Evolutionary conservation across 108 stramenopile genomes (phyloP), one percentile per base, ranked within the genome.

Genomic region (Cyclotella sp.): DNA sequence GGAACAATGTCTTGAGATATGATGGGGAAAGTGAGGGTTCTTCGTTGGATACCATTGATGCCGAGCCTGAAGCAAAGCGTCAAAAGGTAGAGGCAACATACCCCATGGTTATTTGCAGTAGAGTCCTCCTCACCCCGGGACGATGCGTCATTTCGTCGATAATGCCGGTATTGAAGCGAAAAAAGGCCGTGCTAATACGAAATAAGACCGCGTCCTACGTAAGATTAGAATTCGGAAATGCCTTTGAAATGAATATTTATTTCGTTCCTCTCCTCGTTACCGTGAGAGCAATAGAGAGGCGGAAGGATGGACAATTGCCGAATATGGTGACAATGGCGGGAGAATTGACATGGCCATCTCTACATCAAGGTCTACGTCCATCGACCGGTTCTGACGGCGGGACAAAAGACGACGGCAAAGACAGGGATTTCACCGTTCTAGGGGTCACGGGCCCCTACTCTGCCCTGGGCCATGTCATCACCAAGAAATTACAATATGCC

Each of bases 191-290:
- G 22, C 65, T 90, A 26, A 67, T 90, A 29, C 74, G 77, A 29
- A 45, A 67, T 63, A 82, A 82, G 15, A 46, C 65, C 3, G 73
- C 75, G 26, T 76, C 87, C 14, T 79, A 89, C 71, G 65, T 95
- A 59, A 69, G 78, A 27, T 28, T 95, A 24, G 80, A 86, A 26
- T 95, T 92, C 85, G 93, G 85, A 24, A 70, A 59, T 40, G 88
- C 89, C 12, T 95, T 95, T 86, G 80, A 77, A 64, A 90, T 95
- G 90, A 87, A 85, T 29, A 88, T 95, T 54, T 91, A 88, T 72
- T 75, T 95, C 51, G 77, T 60, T 15, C 93, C 93, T 18, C 62
- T 95, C 11, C n/a, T 92, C 28, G 93, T 95, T 12, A 70, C 78
- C 0, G 66, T 94, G 24, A 83, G 90, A 58, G 93, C 90, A 24